A percentile compares a stretch with the other conserved stretches of the same genome.
These are phyloP conservation scores for Tagetes patula DNA, from an alignment of 129 eudicot genomes.

Conservation along the genomic window DNA sequence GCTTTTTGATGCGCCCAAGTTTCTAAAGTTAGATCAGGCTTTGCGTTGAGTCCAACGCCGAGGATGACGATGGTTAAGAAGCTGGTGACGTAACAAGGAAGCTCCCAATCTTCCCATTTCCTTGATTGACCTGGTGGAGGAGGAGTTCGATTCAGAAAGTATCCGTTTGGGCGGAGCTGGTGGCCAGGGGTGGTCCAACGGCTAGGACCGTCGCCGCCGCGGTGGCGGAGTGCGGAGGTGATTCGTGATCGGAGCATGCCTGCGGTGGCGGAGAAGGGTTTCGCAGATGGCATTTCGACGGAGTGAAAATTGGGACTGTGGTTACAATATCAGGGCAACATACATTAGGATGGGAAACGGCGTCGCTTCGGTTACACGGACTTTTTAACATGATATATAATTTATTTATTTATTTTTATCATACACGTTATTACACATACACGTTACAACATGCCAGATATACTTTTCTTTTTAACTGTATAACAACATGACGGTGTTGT, in stretches of 20 bases:
- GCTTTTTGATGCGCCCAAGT: slow-evolving; percentile 95
- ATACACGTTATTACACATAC: no score
- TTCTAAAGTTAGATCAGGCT: slow-evolving; percentile 80
- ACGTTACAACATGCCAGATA: no score
- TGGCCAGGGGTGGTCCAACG: slow-evolving; percentile 67
- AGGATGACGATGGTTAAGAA: slow-evolving; percentile 79
- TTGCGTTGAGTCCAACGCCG: slow-evolving; percentile 77
- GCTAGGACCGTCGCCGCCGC: slow-evolving; percentile 52
- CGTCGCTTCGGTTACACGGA: no score
- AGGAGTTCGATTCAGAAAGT: slow-evolving; percentile 57
- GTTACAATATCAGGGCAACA: no score
- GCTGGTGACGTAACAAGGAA: slow-evolving; percentile 75
- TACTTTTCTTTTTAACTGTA: no score
- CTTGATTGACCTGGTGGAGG: slow-evolving; percentile 61
- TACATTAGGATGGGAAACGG: no score
- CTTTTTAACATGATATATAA: no score
- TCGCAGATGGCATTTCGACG: slow-evolving; percentile 51
- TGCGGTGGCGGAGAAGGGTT: slow-evolving; percentile 63
- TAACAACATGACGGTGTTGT: no score
- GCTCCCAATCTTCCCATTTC: slow-evolving; percentile 95
- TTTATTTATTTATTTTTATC: no score
- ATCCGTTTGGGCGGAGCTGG: slow-evolving; percentile 75
- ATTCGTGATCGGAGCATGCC: slow-evolving; percentile 56
- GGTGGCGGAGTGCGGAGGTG: slow-evolving; percentile 56
- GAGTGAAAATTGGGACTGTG: no score